Conservation (phyloP, 352 stramenopile species). For the Phytophthora gonapodyides region DNA sequence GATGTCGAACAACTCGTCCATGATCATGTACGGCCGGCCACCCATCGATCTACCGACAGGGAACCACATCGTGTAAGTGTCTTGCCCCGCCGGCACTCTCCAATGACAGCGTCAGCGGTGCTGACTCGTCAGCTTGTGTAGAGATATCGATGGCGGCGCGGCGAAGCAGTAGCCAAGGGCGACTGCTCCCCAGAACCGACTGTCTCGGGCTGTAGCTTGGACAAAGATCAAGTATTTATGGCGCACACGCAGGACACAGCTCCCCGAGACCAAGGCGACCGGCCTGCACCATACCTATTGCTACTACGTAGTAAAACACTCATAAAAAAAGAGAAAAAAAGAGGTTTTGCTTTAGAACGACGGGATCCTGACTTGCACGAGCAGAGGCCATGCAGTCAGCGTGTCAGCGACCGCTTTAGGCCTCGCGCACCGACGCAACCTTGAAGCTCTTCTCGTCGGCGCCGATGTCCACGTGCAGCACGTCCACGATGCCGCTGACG, state of each 20-base stretch:
- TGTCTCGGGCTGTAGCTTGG: conserved; percentile 28
- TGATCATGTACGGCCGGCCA: conserved; percentile 72
- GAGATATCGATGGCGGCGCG: conserved; percentile 7
- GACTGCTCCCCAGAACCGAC: not conserved
- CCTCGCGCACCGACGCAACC: conserved; percentile 48
- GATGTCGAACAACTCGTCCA: conserved; percentile 49
- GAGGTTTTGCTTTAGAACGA: conserved; percentile 34
- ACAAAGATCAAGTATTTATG: conserved; percentile 54
- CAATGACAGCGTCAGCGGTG: conserved; percentile 7
- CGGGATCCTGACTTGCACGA: conserved; percentile 4
- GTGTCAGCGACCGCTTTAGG: conserved; percentile 13
- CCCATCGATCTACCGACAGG: conserved; percentile 11
- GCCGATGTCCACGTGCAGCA: conserved; percentile 69
- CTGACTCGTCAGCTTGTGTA: conserved; percentile 23
- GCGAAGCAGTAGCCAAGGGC: conserved; percentile 4
- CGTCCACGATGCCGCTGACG: conserved; percentile 57
- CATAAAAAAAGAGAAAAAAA: conserved; percentile 24
- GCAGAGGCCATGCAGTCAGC: not conserved
- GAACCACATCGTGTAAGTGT: conserved; percentile 51
- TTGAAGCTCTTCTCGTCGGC: conserved; percentile 46
- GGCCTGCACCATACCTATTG: conserved; percentile 23
- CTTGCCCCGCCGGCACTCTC: conserved; percentile 35
- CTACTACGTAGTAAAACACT: conserved; percentile 27
- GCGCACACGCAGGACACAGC: conserved; percentile 26
- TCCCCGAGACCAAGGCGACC: conserved; percentile 10